Evolutionary conservation across 2,329 filamentous ascomycete species (phyloP).

Genomic region (Fusarium pininemorale): DNA sequence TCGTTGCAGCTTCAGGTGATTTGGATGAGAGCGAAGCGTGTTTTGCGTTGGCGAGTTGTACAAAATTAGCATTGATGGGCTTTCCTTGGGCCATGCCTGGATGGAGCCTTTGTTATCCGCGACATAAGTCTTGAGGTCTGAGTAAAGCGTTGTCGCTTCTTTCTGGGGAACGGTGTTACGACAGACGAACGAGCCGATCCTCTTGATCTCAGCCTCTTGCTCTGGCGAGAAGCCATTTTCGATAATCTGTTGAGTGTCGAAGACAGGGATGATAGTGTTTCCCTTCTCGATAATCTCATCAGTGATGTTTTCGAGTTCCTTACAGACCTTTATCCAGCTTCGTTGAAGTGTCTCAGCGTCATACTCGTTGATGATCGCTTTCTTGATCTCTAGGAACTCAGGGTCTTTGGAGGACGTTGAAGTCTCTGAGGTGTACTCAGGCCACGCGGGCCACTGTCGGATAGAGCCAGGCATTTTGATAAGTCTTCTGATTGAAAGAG

Average conservation of each 20-base stretch:
- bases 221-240: neutral
- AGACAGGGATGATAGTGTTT: neutral
- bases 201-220: neutral
- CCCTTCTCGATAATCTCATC: neutral
- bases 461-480: neutral
- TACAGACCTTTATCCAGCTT: neutral
- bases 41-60: neutral
- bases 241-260: neutral
- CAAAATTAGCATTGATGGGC: neutral
- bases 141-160: neutral
- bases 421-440: neutral
- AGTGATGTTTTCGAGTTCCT: neutral
- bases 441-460: neutral
- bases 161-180: neutral
- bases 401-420: neutral
- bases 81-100: slow-evolving; percentile 3
- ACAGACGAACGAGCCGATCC: neutral
- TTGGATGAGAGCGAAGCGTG: neutral
- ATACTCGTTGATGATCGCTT: neutral
- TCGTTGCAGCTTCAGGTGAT: neutral
- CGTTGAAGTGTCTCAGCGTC: neutral
- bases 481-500: neutral
- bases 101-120: slow-evolving; percentile 1
- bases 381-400: neutral
- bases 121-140: neutral